A percentile compares a stretch with the other conserved stretches of the same genome.
phyloP scores from a whole-genome alignment of 768 basidiomycete genomes.

The Tulasnella sp. region DNA sequence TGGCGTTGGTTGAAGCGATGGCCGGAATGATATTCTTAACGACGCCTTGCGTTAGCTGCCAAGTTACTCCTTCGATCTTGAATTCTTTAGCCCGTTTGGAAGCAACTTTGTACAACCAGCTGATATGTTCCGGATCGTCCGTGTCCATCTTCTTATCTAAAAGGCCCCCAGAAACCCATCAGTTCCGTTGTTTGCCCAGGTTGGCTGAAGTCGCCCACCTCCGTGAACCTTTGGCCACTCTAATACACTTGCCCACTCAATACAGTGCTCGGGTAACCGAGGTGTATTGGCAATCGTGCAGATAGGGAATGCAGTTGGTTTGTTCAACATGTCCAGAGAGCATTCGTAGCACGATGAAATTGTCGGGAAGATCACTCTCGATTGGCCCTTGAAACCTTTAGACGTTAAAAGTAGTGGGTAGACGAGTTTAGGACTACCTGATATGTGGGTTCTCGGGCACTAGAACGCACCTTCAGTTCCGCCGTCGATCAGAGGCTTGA shows the following conservation, averaged over 20 bases:
- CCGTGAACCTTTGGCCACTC: constrained; percentile 96
- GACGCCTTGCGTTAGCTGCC: constrained; percentile 95
- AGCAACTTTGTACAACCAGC: constrained; percentile 84
- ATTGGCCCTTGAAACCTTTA: constrained; percentile 96
- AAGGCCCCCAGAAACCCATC: not conserved
- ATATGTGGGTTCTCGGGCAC: not conserved
- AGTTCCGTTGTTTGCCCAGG: not conserved
- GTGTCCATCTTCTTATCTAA: constrained; percentile 94
- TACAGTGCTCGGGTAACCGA: constrained; percentile 95
- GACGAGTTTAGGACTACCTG: constrained; percentile 91
- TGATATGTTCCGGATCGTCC: constrained; percentile 94
- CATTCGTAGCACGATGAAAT: constrained; percentile 98
- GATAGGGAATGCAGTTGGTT: constrained; percentile 93
- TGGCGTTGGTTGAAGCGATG: constrained; percentile 97
- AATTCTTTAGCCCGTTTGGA: constrained; percentile 82
- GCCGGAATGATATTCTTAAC: constrained; percentile 99
- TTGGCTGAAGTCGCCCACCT: constrained; percentile 44
- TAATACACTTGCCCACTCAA: constrained; percentile 98
- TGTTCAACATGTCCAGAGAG: constrained; percentile 96
- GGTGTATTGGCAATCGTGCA: constrained; percentile 99
- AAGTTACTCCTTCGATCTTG: constrained; percentile 97
- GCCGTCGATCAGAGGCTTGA: constrained; percentile 97
- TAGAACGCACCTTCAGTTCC: constrained; percentile 81
- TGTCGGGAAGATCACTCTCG: constrained; percentile 74
- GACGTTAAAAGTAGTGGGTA: not conserved